Conservation (phyloP, 202 grass and related monocot genomes). For the Setaria italica region DNA sequence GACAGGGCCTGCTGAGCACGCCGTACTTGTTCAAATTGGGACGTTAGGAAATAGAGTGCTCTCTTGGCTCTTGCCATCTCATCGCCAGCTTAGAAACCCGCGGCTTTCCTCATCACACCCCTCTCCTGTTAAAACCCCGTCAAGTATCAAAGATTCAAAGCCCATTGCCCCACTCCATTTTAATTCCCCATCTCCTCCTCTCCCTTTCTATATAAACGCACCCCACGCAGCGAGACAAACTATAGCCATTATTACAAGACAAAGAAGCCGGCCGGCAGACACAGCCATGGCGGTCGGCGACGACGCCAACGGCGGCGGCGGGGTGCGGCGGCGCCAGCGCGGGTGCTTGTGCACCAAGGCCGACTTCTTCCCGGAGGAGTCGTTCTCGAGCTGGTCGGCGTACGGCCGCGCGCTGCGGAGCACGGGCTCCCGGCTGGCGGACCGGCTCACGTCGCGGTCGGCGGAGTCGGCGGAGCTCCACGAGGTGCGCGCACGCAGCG, state of each 20-base stretch:
- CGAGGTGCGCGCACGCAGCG: slow-evolving; percentile 76
- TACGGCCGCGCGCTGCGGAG: slow-evolving; percentile 68
- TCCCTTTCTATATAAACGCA: background rate
- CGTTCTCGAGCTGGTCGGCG: slow-evolving; percentile 80
- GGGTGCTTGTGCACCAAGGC: slow-evolving; percentile 58
- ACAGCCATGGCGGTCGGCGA: slow-evolving; percentile 45
- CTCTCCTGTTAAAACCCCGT: background rate
- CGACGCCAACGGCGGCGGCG: slow-evolving; percentile 22
- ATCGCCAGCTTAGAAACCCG: background rate
- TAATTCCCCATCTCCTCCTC: background rate
- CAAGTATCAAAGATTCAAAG: background rate
- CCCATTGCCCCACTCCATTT: background rate
- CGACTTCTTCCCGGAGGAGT: slow-evolving; percentile 90
- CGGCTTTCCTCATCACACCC: too few species aligned
- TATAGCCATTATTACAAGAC: background rate
- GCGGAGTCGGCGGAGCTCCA: slow-evolving; percentile 70
- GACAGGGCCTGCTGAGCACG: too few species aligned
- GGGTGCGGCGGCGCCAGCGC: slow-evolving; percentile 38
- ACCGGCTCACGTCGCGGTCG: slow-evolving; percentile 73
- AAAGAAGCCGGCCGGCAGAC: background rate
- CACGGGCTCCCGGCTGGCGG: slow-evolving; percentile 60
- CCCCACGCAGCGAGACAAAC: background rate
- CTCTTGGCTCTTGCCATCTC: background rate
- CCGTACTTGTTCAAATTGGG: too few species aligned
- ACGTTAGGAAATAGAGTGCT: too few species aligned